A percentile compares a stretch with the other conserved stretches of the same genome.
Conservation (phyloP, 768 basidiomycete genomes). For the Boletus rufocinnamomeus region DNA sequence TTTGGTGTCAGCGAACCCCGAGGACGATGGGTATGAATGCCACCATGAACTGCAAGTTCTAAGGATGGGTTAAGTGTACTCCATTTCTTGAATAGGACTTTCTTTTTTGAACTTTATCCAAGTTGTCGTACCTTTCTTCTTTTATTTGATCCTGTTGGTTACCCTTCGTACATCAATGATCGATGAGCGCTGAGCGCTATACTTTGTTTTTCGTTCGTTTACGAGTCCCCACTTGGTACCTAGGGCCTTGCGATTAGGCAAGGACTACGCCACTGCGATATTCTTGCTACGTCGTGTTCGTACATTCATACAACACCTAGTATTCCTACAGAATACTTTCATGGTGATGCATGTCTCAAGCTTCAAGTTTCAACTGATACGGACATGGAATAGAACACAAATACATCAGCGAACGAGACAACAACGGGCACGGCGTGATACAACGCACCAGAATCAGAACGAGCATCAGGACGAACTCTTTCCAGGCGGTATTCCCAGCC, state of each 20-base stretch:
- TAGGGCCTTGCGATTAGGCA: too few relatives aligned
- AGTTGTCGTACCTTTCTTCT: too few relatives aligned
- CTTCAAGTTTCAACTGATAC: too few relatives aligned
- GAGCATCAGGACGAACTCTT: constrained; percentile 24
- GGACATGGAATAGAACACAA: neutral
- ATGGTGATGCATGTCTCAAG: neutral
- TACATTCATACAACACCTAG: neutral
- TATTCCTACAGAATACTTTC: neutral
- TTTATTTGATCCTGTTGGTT: too few relatives aligned
- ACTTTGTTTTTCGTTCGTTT: too few relatives aligned
- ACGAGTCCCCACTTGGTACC: too few relatives aligned
- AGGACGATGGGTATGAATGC: too few relatives aligned
- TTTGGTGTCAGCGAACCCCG: neutral
- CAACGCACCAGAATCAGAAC: neutral
- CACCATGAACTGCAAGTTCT: too few relatives aligned
- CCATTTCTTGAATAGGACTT: neutral
- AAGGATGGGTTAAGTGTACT: neutral
- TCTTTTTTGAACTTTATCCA: neutral
- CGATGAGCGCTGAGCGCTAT: too few relatives aligned
- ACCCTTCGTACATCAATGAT: too few relatives aligned
- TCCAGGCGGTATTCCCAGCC: constrained; percentile 32
- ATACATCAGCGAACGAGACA: neutral
- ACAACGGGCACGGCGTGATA: neutral
- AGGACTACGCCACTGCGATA: neutral
- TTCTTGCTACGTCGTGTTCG: neutral